Conservation (phyloP, 805 yeast genomes). For the Metschnikowia cerradonensis region DNA sequence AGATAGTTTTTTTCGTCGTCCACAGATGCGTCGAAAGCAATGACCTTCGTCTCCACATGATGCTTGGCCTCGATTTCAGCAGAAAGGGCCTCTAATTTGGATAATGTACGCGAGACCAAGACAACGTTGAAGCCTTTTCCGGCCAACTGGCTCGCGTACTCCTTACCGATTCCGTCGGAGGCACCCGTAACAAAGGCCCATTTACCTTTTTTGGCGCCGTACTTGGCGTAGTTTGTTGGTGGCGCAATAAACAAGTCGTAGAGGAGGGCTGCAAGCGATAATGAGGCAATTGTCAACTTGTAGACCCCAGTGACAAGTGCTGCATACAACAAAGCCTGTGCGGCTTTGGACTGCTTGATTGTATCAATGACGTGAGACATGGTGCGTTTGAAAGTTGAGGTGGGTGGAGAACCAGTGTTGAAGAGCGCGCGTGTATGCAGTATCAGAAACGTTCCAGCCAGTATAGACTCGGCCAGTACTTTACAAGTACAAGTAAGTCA, state of each 20-base stretch:
- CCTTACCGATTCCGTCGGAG: constrained; percentile 96
- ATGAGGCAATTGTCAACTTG: constrained; percentile 48
- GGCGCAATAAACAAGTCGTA: constrained; percentile 64
- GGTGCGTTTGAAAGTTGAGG: background rate
- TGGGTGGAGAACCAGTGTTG: background rate
- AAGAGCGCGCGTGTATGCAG: background rate
- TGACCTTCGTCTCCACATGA: constrained; percentile 55
- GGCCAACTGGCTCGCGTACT: constrained; percentile 84
- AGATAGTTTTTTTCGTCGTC: constrained; percentile 58
- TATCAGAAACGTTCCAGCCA: background rate
- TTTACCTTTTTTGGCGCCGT: constrained; percentile 67
- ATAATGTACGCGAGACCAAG: constrained; percentile 76
- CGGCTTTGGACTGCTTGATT: constrained; percentile 13
- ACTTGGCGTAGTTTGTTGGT: constrained; percentile 53
- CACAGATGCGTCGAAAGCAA: constrained; percentile 75
- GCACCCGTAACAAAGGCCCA: constrained; percentile 99
- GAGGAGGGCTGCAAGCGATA: constrained; percentile 52
- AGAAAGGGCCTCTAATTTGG: constrained; percentile 67
- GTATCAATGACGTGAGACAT: constrained; percentile 4
- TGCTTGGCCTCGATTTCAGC: constrained; percentile 57
- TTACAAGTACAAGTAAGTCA: too few species aligned
- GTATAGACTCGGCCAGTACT: too few species aligned
- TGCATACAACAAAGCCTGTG: constrained; percentile 15
- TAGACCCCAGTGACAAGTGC: constrained; percentile 59
- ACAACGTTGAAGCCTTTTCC: constrained; percentile 76